Evolutionary conservation across 257 asterid species (phyloP).

Genomic region (Lithospermum erythrorhizon): DNA sequence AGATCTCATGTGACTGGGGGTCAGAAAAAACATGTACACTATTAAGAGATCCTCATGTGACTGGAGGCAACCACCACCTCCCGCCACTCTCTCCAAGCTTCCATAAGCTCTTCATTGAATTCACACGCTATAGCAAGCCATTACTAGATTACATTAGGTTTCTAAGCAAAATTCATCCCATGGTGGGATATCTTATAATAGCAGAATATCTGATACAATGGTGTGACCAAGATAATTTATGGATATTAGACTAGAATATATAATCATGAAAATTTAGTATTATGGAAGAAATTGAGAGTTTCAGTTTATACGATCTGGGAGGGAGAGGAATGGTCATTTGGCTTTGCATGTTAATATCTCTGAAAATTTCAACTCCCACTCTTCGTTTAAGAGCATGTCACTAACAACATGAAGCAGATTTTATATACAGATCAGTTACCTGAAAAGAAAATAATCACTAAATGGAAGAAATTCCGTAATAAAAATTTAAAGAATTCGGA

Average conservation of each 20-base stretch:
- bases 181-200: conserved; percentile 19
- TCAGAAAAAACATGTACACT: neutral
- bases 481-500: no score
- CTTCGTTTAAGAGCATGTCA: neutral
- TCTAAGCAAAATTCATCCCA: conserved; percentile 34
- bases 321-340: neutral
- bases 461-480: neutral
- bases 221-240: conserved; percentile 4
- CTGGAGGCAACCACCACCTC: conserved; percentile 8
- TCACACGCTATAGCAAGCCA: conserved; percentile 21
- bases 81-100: neutral
- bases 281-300: neutral
- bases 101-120: conserved; percentile 15
- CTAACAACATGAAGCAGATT: no score
- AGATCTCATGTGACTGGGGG: neutral
- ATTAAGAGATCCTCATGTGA: conserved; percentile 2
- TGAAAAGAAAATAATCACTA: no score
- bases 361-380: neutral
- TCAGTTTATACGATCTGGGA: neutral
- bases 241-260: no score
- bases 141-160: conserved; percentile 23
- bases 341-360: neutral
- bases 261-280: neutral
- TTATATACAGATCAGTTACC: no score
- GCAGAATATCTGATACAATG: conserved; percentile 30